Conservation (phyloP, 192 early-diverging fungal species). For the Entophlyctis luteolus region DNA sequence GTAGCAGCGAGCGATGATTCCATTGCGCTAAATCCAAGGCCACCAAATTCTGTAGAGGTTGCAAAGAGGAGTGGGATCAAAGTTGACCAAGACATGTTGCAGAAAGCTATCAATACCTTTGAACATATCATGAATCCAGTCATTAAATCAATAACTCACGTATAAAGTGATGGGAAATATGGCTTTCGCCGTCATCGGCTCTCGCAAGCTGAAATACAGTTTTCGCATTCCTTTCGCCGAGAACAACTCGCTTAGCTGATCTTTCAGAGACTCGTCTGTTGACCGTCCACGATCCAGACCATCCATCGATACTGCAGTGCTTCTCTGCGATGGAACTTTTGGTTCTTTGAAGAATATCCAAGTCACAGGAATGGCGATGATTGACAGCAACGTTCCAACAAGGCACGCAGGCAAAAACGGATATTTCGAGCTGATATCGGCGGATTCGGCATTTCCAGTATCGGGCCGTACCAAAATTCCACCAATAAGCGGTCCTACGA, state of each 20-base stretch:
- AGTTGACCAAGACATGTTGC: conserved; percentile 40
- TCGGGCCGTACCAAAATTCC: neutral
- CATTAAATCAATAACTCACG: conserved; percentile 6
- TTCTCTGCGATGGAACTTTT: too few species aligned
- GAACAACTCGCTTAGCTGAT: neutral
- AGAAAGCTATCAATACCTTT: conserved; percentile 37
- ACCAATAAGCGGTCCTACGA: conserved; percentile 24
- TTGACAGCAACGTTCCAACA: conserved; percentile 14
- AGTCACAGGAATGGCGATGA: neutral
- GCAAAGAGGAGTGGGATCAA: conserved; percentile 43
- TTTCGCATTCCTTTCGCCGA: neutral
- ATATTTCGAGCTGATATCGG: neutral
- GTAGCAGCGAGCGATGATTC: conserved; percentile 26
- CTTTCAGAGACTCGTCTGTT: neutral
- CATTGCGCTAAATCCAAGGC: conserved; percentile 22
- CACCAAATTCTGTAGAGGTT: conserved; percentile 5
- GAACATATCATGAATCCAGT: neutral
- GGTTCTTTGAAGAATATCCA: conserved; percentile 11
- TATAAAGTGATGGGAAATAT: conserved; percentile 30
- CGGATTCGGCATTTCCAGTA: neutral
- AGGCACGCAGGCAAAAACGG: conserved; percentile 22
- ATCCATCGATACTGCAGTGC: too few species aligned
- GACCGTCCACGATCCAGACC: neutral
- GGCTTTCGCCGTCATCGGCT: conserved; percentile 13
- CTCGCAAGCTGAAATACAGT: neutral